These are phyloP conservation scores for Pilasporangium apinafurcum DNA, from an alignment of 352 stramenopile species.

Conservation along the genomic window DNA sequence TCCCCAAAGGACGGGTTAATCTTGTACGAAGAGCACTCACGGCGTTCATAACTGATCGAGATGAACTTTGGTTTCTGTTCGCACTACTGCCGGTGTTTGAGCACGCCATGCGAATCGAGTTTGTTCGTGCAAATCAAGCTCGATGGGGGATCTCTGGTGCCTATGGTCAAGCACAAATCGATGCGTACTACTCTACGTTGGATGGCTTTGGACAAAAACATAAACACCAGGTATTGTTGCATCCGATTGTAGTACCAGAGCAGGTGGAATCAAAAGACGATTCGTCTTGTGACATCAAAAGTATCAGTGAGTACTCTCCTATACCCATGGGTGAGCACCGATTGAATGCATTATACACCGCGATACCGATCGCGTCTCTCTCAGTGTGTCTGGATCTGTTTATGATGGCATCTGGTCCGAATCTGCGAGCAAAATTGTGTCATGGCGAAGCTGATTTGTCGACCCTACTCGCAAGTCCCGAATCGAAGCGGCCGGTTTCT, in stretches of 20 bases:
- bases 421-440: constrained; percentile 66
- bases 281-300: too few species aligned
- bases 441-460: constrained; percentile 53
- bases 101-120: constrained; percentile 50
- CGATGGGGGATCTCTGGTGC: constrained; percentile 18
- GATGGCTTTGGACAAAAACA: constrained; percentile 72
- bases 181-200: constrained; percentile 74
- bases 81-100: constrained; percentile 58
- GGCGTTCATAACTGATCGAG: constrained; percentile 9
- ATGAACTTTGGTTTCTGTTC: constrained; percentile 57
- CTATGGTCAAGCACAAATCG: constrained; percentile 46
- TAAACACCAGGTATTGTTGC: constrained; percentile 69
- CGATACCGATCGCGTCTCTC: constrained; percentile 28
- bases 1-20: constrained; percentile 27
- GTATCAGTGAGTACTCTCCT: too few species aligned
- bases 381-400: constrained; percentile 60
- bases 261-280: not conserved
- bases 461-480: constrained; percentile 8
- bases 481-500: constrained; percentile 12
- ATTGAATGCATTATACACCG: constrained; percentile 36
- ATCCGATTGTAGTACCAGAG: constrained; percentile 23
- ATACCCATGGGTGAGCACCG: too few species aligned
- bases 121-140: constrained; percentile 35
- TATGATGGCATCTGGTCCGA: constrained; percentile 62
- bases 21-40: constrained; percentile 29